phyloP scores from a whole-genome alignment of 176 grass and related monocot species.

The Rhynchospora breviuscula region DNA sequence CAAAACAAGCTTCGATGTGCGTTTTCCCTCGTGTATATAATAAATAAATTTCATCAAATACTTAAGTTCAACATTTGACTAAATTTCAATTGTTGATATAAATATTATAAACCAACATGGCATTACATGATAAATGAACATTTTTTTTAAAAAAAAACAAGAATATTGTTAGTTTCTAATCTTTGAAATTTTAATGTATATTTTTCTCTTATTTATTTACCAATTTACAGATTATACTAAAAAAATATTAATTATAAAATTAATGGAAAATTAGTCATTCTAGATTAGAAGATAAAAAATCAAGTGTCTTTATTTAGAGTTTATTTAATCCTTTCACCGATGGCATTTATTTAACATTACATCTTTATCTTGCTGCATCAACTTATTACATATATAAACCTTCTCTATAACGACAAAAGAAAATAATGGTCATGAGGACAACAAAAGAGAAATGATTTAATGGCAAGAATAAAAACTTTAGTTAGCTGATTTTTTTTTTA shows the following conservation, averaged over 20 bases:
- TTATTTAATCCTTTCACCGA: too few species aligned
- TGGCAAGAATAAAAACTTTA: neutral
- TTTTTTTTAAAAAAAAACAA: neutral
- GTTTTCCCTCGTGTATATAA: too few species aligned
- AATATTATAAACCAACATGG: neutral
- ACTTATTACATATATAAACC: too few species aligned
- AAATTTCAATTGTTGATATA: neutral
- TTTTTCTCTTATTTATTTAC: too few species aligned
- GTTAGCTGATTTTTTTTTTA: neutral
- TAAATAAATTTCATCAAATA: neutral
- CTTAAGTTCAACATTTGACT: neutral
- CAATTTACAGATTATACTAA: too few species aligned
- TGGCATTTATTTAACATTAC: too few species aligned
- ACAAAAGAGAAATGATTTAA: neutral
- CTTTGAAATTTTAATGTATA: neutral
- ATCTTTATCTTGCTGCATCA: too few species aligned
- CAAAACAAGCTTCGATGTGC: neutral
- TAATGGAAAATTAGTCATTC: too few species aligned
- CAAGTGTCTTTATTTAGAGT: too few species aligned
- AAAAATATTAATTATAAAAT: too few species aligned
- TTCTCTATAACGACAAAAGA: neutral
- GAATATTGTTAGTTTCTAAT: neutral
- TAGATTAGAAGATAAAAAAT: too few species aligned
- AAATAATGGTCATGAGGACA: neutral
- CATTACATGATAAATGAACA: neutral